A percentile compares a stretch with the other conserved stretches of the same genome.
phyloP scores from a whole-genome alignment of 2,329 filamentous ascomycete genomes.

The Verticillium klebahnii region DNA sequence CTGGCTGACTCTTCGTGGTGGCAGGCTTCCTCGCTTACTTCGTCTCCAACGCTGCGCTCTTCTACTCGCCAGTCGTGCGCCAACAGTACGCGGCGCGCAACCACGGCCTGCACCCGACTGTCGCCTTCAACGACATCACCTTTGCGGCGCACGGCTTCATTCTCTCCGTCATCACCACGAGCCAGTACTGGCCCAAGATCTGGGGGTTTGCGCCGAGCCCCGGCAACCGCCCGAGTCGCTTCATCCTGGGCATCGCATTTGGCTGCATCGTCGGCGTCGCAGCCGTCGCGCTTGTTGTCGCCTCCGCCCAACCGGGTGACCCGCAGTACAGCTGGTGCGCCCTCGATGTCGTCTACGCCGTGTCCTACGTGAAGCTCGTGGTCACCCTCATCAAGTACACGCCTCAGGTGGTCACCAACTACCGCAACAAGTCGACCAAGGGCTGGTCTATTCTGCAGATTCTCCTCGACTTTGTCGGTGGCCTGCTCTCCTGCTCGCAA shows the following conservation, averaged over 20 bases:
- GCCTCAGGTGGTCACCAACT: conserved; percentile 81
- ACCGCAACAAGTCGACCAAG: conserved; percentile 74
- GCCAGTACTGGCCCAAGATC: conserved; percentile 69
- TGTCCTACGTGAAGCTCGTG: conserved; percentile 85
- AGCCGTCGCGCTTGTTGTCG: conserved; percentile 41
- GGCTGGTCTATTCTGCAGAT: conserved; percentile 89
- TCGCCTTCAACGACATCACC: conserved; percentile 82
- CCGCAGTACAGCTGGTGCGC: conserved; percentile 50
- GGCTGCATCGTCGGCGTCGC: conserved; percentile 62
- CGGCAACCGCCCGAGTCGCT: conserved; percentile 50
- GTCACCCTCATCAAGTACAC: conserved; percentile 91
- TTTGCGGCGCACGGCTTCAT: conserved; percentile 81
- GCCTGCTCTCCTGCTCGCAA: conserved; percentile 76
- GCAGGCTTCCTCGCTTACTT: conserved; percentile 71
- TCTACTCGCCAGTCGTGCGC: conserved; percentile 74
- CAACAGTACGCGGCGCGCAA: conserved; percentile 80
- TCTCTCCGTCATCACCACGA: conserved; percentile 67
- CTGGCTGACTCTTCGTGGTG: conserved; percentile 2
- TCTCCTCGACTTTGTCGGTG: conserved; percentile 76
- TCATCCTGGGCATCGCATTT: conserved; percentile 64
- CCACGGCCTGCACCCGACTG: conserved; percentile 70
- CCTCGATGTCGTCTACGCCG: conserved; percentile 60
- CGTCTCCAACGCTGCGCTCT: conserved; percentile 68
- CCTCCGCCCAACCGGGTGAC: conserved; percentile 28
- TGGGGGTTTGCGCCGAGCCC: conserved; percentile 70